Evolutionary conservation across 306 rosid genomes (phyloP).

Genomic region (Quercus suber): DNA sequence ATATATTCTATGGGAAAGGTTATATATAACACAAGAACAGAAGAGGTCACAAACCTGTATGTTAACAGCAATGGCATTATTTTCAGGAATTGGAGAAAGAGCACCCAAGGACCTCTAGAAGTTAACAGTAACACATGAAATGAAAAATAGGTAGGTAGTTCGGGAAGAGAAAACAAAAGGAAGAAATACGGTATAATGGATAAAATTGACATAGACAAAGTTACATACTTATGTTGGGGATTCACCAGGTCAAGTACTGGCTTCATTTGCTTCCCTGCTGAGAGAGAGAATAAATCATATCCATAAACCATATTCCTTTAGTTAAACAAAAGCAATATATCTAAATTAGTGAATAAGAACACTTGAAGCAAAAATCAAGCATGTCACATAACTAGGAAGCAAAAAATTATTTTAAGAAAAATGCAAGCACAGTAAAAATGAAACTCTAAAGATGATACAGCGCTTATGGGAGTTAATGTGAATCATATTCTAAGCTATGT

Average conservation of each 20-base stretch:
- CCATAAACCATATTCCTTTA: neutral
- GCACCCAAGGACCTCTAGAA: slow-evolving; percentile 98
- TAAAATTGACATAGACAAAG: neutral
- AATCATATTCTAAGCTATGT: neutral
- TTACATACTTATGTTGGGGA: slow-evolving; percentile 74
- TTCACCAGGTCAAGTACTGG: slow-evolving; percentile 70
- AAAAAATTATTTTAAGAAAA: neutral
- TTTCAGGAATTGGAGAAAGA: slow-evolving; percentile 93
- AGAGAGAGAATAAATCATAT: slow-evolving; percentile 12
- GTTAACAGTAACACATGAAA: slow-evolving; percentile 19
- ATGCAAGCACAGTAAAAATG: neutral
- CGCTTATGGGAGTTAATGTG: neutral
- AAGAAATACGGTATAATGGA: neutral
- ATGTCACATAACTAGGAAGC: neutral
- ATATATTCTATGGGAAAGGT: neutral
- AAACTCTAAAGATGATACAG: neutral
- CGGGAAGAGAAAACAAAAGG: neutral
- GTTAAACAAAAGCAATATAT: neutral
- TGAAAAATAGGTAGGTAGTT: slow-evolving; percentile 11
- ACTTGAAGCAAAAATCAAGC: neutral
- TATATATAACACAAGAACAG: neutral
- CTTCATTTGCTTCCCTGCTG: slow-evolving; percentile 61
- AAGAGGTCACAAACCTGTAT: slow-evolving; percentile 42
- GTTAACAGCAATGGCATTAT: slow-evolving; percentile 83
- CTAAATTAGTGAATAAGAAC: neutral